A percentile compares a stretch with the other conserved stretches of the same genome.
Evolutionary conservation across 2,329 filamentous ascomycete species (phyloP).

Genomic region (Nothomitra cinnamomea): DNA sequence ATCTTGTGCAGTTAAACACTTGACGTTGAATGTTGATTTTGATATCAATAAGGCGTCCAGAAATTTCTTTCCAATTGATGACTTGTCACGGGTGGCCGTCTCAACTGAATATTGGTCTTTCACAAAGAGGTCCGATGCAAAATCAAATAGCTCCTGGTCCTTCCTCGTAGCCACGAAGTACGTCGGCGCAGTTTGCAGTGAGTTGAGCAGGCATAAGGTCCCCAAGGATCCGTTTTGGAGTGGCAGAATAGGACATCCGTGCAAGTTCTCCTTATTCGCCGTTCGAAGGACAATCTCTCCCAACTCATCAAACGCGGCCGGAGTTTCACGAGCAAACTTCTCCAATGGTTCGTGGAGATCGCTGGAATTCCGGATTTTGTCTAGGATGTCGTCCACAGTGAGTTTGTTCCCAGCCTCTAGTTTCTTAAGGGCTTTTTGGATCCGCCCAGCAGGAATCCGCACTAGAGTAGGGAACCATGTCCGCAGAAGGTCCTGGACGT

Average conservation of each 20-base stretch:
- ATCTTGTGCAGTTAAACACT: background rate
- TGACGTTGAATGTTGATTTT: background rate
- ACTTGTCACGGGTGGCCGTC: too few species aligned
- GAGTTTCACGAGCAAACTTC: background rate
- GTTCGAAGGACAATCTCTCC: background rate
- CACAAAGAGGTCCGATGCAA: slow-evolving; percentile 9
- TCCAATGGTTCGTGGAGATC: background rate
- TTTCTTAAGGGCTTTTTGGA: slow-evolving; percentile 9
- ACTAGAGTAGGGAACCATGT: slow-evolving; percentile 8
- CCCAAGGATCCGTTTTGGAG: slow-evolving; percentile 13
- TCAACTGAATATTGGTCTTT: background rate
- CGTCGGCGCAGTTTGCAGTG: slow-evolving; percentile 5
- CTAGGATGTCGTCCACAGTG: background rate
- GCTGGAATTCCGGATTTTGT: background rate
- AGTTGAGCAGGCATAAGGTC: slow-evolving; percentile 3
- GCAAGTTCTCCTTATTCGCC: slow-evolving; percentile 10
- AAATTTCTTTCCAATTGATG: background rate
- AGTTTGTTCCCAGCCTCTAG: background rate
- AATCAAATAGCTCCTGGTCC: slow-evolving; percentile 13
- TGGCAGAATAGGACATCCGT: slow-evolving; percentile 15
- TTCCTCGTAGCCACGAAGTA: slow-evolving; percentile 7
- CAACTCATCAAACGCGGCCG: slow-evolving; percentile 7
- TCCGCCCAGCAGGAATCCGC: background rate
- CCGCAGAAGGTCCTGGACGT: slow-evolving; percentile 5
- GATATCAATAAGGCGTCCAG: slow-evolving; percentile 6